A percentile compares a stretch with the other conserved stretches of the same genome.
Conservation (phyloP, 495 filamentous ascomycete species). For the Aspergillus indologenus region DNA sequence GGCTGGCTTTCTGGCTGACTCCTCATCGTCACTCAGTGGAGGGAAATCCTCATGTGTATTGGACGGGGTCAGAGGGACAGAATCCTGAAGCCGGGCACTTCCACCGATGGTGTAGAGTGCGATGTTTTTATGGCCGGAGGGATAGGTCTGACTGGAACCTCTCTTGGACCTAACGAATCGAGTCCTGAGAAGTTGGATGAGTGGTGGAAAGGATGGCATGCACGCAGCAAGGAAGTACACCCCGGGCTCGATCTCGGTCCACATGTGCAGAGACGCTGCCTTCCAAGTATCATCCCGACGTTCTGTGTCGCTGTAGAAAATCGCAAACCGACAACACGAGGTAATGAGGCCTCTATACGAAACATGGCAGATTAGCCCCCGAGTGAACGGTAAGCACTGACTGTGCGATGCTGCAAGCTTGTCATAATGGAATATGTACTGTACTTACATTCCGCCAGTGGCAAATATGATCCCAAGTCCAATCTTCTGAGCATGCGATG, state of each 20-base stretch:
- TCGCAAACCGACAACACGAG: background rate
- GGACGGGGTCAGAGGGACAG: background rate
- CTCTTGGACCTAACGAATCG: background rate
- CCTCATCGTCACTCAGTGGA: background rate
- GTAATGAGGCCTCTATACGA: background rate
- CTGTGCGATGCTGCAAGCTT: background rate
- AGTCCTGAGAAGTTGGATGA: background rate
- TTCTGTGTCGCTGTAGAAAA: background rate
- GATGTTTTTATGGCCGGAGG: background rate
- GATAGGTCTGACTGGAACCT: background rate
- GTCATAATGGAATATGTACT: too few relatives aligned
- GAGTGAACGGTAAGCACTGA: background rate
- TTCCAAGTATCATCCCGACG: background rate
- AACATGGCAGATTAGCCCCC: background rate
- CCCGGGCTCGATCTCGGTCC: background rate
- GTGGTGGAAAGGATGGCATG: background rate
- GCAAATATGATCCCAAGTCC: background rate
- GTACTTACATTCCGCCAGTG: background rate
- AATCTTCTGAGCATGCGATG: background rate
- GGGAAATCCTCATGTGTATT: background rate
- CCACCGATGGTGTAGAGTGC: background rate
- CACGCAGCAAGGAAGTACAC: background rate
- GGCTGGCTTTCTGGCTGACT: too few relatives aligned
- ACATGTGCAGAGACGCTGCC: background rate
- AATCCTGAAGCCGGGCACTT: background rate